Evolutionary conservation across 495 filamentous ascomycete species (phyloP), one percentile per base, ranked within the genome.

Genomic region (Xylona heveae): DNA sequence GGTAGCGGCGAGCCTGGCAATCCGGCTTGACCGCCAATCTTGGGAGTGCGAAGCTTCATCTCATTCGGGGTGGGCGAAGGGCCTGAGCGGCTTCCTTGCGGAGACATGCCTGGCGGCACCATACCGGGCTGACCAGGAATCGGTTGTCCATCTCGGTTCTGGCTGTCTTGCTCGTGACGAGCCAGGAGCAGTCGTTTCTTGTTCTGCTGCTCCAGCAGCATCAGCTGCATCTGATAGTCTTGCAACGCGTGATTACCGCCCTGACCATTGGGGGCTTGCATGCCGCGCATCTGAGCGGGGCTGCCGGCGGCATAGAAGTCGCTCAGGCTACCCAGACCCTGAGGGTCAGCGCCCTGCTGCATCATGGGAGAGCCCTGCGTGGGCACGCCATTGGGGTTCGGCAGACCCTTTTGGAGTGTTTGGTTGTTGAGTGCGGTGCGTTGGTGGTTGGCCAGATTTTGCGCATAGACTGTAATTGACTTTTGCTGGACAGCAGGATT

Each of bases 151-250:
- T 56, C 47, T 17, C 70, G 63, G 25, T 60, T 56, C 51, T 78
- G 71, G 40, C 56, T 77, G 42, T 94, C 83, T 55, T 94, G 85
- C 52, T 95, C 88, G 53, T 91, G 80, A 26, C 88, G 74, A 36
- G 88, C 88, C 84, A 93, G 90, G 65, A 94, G 74, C 44, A 97
- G 58, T 15, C 88, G 64, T 46, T 85, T 88, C 65, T 95, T 97
- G 44, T 95, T 97, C 51, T 97, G 88, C 55, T 97, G 88, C 52
- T 97, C 88, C 24, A 97, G 71, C 34, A 97, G 52, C 88, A 95
- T 94, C 47, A 97, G 60, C 46, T 97, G 88, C 88, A 94, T 93
- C 56, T 97, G 88, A 53, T 97, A 95, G 50, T 95, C 90, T 49
- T 94, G 85, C 34, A 97, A 61, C 23, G 90, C 90, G 51, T 93